Evolutionary conservation across 371 early-diverging fungal species (phyloP), one percentile per base, ranked within the genome.

Genomic region (Smittium mucronatum): DNA sequence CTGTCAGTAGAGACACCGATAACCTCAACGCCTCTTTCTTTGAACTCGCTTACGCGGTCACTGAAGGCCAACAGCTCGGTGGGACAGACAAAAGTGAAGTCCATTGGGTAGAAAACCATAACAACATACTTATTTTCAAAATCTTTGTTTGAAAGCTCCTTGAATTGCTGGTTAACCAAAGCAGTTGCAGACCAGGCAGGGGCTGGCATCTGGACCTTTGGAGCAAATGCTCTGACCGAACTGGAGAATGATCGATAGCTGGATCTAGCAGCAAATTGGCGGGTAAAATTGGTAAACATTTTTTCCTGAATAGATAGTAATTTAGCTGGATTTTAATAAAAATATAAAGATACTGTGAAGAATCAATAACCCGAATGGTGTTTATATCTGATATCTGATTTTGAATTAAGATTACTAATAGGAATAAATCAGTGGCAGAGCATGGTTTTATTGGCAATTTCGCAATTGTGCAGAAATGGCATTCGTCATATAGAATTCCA

Each of bases 1-100:
- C 86, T 86, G 85, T 95, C 96, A n/a, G 85, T 84, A 32, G 92
- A 92, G 70, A 84, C 81, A 63, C 85, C 90, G 58, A 93, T 77
- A 33, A 95, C 86, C 70, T 84, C 85, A 68, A 87, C 78, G 77
- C 79, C 81, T 26, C 85, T 59, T 69, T 79, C 76, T 30, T 76
- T 67, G 86, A 99, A 98, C 71, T 94, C 86, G 60, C 81, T 83
- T 34, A 83, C 74, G 67, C 83, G 82, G 75, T 96, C 92, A 79
- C 85, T 86, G 85, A 93, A 92, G 57, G 88, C 89, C 28, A 88
- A 79, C 69, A 92, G 79, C 79, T 92, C 93, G 58, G 92, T 90
- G 63, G 93, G 92, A 78, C 92, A 91, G 69, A 89, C 90, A 71
- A 89, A 86, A 63, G 85, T 84, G 35, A 82, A 85, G 74, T 85